Evolutionary conservation across 2,329 filamentous ascomycete species (phyloP), one percentile per base, ranked within the genome.

Genomic region (Colletotrichum paranaense): DNA sequence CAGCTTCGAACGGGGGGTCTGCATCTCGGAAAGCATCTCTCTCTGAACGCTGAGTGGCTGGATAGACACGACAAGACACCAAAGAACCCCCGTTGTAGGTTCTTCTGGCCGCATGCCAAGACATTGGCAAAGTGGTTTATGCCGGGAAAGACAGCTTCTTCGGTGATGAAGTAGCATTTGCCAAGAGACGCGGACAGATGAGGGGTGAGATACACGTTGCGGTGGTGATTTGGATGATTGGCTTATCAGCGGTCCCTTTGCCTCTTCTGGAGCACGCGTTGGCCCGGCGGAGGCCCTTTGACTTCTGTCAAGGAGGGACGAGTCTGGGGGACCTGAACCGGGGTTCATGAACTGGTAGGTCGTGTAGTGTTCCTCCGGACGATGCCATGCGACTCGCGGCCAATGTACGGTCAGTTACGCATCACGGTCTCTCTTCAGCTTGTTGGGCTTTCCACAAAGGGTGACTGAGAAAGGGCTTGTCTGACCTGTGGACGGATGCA

Each of bases 161-260:
- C 53, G 72, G 68, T 63, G 68, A 74, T n/a, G 38, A 68, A 14
- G 68, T 72, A 28, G 63, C 46, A 74, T 53, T 63, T 59, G 72
- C 72, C 72, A 74, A 74, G 72, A 49, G 26, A 28, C 52, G 11
- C 32, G 52, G 28, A 26, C 63, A 55, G 57, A 74, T 59, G 68
- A 72, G 38, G 68, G 57, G 63, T 28, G 62, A 11, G 38, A 55
- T 60, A 46, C 72, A 74, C 72, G 68, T 49, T 74, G 68, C 64
- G 62, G 58, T 62, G 24, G 56, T 55, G n/a, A 26, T 73, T 28
- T 28, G n/a, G 32, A 38, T 68, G 72, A 74, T 74, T 74, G 72
- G 72, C 68, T 74, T 63, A 74, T 74, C 72, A 74, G 55, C 68
- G 62, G 68, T 28, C 22, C 24, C 53, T 72, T 68, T 72, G 35